These are phyloP conservation scores for Phyllosticta paracitricarpa DNA, from an alignment of 2,329 filamentous ascomycete species.

Conservation along the genomic window DNA sequence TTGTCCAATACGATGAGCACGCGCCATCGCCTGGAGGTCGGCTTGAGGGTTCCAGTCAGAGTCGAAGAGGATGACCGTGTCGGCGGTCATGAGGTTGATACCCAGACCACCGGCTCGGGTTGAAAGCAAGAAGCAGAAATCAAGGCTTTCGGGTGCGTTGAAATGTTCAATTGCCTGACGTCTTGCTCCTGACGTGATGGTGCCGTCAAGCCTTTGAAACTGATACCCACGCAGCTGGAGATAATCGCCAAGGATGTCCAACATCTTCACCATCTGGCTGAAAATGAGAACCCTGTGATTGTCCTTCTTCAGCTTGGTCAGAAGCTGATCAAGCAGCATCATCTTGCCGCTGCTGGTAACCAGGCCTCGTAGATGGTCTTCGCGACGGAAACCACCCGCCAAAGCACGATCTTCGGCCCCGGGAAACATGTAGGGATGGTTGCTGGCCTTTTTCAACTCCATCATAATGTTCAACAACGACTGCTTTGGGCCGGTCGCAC, in stretches of 20 bases:
- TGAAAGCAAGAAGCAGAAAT: slow-evolving; percentile 93
- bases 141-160: slow-evolving; percentile 89
- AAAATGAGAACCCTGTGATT: slow-evolving; percentile 95
- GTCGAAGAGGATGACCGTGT: slow-evolving; percentile 95
- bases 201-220: slow-evolving; percentile 90
- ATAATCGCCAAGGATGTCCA: slow-evolving; percentile 92
- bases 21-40: slow-evolving; percentile 95
- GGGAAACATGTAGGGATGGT: slow-evolving; percentile 96
- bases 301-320: slow-evolving; percentile 86
- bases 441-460: slow-evolving; percentile 98
- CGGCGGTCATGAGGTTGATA: slow-evolving; percentile 97
- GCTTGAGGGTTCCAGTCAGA: slow-evolving; percentile 99
- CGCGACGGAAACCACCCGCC: slow-evolving; percentile 66
- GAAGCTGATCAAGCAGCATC: slow-evolving; percentile 95
- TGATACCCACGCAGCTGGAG: slow-evolving; percentile 86
- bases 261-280: slow-evolving; percentile 99
- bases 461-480: slow-evolving; percentile 98
- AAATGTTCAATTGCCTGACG: slow-evolving; percentile 97
- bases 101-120: slow-evolving; percentile 94
- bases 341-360: slow-evolving; percentile 98
- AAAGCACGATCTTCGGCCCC: slow-evolving; percentile 86
- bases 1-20: slow-evolving; percentile 94
- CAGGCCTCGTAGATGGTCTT: slow-evolving; percentile 83
- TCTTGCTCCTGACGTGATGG: slow-evolving; percentile 77
- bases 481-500: slow-evolving; percentile 82